Conservation (phyloP, 129 eudicot genomes). For the Pulicaria dysenterica region DNA sequence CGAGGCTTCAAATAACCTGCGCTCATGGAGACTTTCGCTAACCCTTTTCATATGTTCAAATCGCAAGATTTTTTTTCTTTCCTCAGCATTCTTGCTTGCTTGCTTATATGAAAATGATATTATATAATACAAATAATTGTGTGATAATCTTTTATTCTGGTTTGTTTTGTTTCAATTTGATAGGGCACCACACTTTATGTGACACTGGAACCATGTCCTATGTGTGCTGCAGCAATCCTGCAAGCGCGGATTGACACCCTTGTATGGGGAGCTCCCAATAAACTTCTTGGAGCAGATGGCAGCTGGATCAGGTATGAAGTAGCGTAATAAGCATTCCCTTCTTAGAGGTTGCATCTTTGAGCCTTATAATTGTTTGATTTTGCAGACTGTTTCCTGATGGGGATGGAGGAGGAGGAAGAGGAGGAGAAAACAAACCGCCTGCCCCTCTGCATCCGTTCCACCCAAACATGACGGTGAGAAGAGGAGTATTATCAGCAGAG, state of each 20-base stretch:
- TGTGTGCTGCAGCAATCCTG: constrained; percentile 99
- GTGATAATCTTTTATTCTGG: not conserved
- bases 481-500: constrained; percentile 79
- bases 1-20: constrained; percentile 80
- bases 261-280: constrained; percentile 99
- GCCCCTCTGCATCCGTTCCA: constrained; percentile 90
- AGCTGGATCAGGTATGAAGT: constrained; percentile 87
- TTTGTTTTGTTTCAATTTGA: not conserved
- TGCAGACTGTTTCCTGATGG: constrained; percentile 82
- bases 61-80: not conserved
- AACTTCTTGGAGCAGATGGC: constrained; percentile 99
- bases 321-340: too few relatives aligned
- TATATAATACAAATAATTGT: not conserved
- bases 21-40: constrained; percentile 95
- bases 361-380: not conserved
- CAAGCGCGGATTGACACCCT: constrained; percentile 86
- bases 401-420: constrained; percentile 40
- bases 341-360: too few relatives aligned
- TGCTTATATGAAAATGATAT: too few relatives aligned
- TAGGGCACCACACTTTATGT: constrained; percentile 93
- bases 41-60: not conserved
- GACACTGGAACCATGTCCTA: constrained; percentile 97
- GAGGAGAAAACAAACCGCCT: constrained; percentile 52
- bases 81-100: not conserved
- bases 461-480: constrained; percentile 68